A percentile compares a stretch with the other conserved stretches of the same genome.
Evolutionary conservation across 305 asterid genomes (phyloP).

Genomic region (Rubia peregrina): DNA sequence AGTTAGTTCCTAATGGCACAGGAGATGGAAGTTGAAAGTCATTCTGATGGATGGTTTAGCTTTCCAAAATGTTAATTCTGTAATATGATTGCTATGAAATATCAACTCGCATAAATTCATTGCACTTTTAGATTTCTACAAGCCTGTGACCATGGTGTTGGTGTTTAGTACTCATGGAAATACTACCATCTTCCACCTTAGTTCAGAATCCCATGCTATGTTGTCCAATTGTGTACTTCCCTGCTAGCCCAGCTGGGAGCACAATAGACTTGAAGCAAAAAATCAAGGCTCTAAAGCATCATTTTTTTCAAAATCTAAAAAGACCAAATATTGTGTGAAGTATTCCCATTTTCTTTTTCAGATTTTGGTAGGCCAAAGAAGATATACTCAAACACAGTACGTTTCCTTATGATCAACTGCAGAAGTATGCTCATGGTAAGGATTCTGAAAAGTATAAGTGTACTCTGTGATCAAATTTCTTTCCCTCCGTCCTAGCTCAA

Average conservation of each 20-base stretch:
- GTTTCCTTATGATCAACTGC: neutral
- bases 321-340: too few relatives aligned
- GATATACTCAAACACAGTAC: neutral
- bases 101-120: neutral
- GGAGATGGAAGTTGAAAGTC: neutral
- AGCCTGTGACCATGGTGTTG: too few relatives aligned
- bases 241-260: too few relatives aligned
- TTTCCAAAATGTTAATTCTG: neutral
- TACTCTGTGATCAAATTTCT: neutral
- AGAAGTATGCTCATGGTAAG: neutral
- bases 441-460: neutral
- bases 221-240: too few relatives aligned
- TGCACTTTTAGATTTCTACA: neutral
- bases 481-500: too few relatives aligned
- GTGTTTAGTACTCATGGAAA: too few relatives aligned
- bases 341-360: slow-evolving; percentile 4
- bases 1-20: neutral
- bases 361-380: neutral
- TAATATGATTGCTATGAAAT: neutral
- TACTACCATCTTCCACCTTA: too few relatives aligned
- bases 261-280: neutral
- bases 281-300: too few relatives aligned
- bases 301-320: too few relatives aligned
- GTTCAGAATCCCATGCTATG: too few relatives aligned
- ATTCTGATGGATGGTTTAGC: neutral